A percentile compares a stretch with the other conserved stretches of the same genome.
Conservation (phyloP, 2,329 filamentous ascomycete species). For the Dactylellina cionopaga region DNA sequence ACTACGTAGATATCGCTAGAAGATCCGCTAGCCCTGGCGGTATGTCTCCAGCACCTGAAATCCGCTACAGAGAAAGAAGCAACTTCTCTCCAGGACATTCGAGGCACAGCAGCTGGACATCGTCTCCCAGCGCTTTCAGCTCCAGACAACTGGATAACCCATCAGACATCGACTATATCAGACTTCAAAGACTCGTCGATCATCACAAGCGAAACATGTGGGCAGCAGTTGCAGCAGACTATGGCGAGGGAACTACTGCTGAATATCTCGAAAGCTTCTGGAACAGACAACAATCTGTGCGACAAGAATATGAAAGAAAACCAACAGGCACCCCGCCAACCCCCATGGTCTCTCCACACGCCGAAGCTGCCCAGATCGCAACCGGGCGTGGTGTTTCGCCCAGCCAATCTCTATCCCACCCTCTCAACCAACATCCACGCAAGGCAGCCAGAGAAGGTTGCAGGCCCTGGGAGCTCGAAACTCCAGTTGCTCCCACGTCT, state of each 20-base stretch:
- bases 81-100: slow-evolving; percentile 62
- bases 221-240: slow-evolving; percentile 76
- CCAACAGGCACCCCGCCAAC: slow-evolving; percentile 54
- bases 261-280: slow-evolving; percentile 76
- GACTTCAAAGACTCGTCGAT: slow-evolving; percentile 76
- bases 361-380: slow-evolving; percentile 54
- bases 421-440: slow-evolving; percentile 53
- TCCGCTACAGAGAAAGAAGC: slow-evolving; percentile 62
- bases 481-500: slow-evolving; percentile 26
- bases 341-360: slow-evolving; percentile 56
- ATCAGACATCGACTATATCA: slow-evolving; percentile 69
- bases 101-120: slow-evolving; percentile 60
- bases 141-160: slow-evolving; percentile 54
- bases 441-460: slow-evolving; percentile 51
- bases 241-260: slow-evolving; percentile 72
- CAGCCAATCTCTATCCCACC: slow-evolving; percentile 49
- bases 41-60: slow-evolving; percentile 64
- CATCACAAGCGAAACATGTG: slow-evolving; percentile 77
- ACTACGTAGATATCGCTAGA: slow-evolving; percentile 62
- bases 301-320: slow-evolving; percentile 41
- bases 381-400: slow-evolving; percentile 48
- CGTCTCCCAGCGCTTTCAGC: slow-evolving; percentile 53
- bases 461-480: slow-evolving; percentile 48
- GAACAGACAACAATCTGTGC: slow-evolving; percentile 62
- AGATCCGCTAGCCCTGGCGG: slow-evolving; percentile 53